These are phyloP conservation scores for Microthyrium microscopicum DNA, from an alignment of 2,329 filamentous ascomycete genomes.

Conservation along the genomic window DNA sequence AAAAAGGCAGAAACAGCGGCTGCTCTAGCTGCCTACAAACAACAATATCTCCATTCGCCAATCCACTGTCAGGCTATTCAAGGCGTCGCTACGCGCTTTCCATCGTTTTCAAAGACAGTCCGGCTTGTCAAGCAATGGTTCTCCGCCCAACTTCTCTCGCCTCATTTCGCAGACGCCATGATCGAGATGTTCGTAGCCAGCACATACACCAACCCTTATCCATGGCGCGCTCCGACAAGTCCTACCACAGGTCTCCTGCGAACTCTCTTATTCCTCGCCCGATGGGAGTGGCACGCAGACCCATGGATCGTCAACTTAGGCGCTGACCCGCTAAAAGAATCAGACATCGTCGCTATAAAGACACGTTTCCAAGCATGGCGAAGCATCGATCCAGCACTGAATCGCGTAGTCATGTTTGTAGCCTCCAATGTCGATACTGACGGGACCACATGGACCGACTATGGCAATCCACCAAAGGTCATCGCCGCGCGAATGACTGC, in stretches of 20 bases:
- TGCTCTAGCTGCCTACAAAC: slow-evolving; percentile 54
- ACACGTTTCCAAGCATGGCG: slow-evolving; percentile 71
- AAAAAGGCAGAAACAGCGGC: slow-evolving; percentile 47
- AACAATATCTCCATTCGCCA: slow-evolving; percentile 54
- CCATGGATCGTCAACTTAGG: slow-evolving; percentile 63
- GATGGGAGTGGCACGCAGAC: slow-evolving; percentile 83
- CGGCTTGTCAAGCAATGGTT: slow-evolving; percentile 86
- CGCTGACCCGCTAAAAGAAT: slow-evolving; percentile 31
- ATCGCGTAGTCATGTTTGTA: slow-evolving; percentile 62
- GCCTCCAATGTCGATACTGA: slow-evolving; percentile 63
- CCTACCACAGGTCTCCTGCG: slow-evolving; percentile 66
- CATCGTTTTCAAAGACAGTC: slow-evolving; percentile 64
- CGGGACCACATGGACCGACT: slow-evolving; percentile 67
- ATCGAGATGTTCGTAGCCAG: slow-evolving; percentile 69
- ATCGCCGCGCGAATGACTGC: slow-evolving; percentile 69
- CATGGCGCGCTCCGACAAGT: slow-evolving; percentile 64
- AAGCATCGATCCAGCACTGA: slow-evolving; percentile 76
- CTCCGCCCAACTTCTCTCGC: slow-evolving; percentile 58
- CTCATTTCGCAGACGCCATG: slow-evolving; percentile 58
- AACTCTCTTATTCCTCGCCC: slow-evolving; percentile 60
- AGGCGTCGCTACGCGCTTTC: slow-evolving; percentile 64
- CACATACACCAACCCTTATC: slow-evolving; percentile 65
- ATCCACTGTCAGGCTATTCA: slow-evolving; percentile 69
- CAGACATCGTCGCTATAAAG: slow-evolving; percentile 45
- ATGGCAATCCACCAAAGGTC: slow-evolving; percentile 55